These are phyloP conservation scores for Salix exigua DNA, from an alignment of 345 rosid species.

Conservation along the genomic window DNA sequence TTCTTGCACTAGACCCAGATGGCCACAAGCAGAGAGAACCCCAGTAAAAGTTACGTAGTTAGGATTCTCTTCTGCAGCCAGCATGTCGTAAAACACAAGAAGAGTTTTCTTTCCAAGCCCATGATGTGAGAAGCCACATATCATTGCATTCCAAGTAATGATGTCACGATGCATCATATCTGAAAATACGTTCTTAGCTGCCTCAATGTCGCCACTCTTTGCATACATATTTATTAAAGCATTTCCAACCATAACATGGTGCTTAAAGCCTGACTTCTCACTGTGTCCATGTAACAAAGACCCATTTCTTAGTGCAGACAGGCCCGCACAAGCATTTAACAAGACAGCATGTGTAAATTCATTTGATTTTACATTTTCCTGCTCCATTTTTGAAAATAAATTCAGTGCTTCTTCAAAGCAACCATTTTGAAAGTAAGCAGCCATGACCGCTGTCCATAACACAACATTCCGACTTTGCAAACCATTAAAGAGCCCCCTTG, in stretches of 20 bases:
- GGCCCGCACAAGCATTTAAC: constrained; percentile 58
- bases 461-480: constrained; percentile 46
- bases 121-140: constrained; percentile 74
- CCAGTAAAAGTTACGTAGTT: constrained; percentile 73
- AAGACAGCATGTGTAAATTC: constrained; percentile 58
- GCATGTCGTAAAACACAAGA: constrained; percentile 51
- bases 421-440: constrained; percentile 64
- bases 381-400: constrained; percentile 45
- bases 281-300: constrained; percentile 43
- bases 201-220: constrained; percentile 55
- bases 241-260: constrained; percentile 56
- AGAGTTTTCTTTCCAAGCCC: constrained; percentile 68
- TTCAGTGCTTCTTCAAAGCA: constrained; percentile 66
- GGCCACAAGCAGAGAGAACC: constrained; percentile 73
- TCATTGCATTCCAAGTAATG: constrained; percentile 68
- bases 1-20: constrained; percentile 51
- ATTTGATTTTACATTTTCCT: constrained; percentile 46
- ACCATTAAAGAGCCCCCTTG: constrained; percentile 49
- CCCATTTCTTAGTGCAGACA: constrained; percentile 57
- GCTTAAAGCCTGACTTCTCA: constrained; percentile 50
- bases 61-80: constrained; percentile 48
- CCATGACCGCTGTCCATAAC: constrained; percentile 57
- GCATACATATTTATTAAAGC: constrained; percentile 74
- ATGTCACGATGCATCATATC: constrained; percentile 35
- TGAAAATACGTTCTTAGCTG: constrained; percentile 48